Evolutionary conservation across 306 rosid species (phyloP).

Genomic region (Begonia fuchsioides): DNA sequence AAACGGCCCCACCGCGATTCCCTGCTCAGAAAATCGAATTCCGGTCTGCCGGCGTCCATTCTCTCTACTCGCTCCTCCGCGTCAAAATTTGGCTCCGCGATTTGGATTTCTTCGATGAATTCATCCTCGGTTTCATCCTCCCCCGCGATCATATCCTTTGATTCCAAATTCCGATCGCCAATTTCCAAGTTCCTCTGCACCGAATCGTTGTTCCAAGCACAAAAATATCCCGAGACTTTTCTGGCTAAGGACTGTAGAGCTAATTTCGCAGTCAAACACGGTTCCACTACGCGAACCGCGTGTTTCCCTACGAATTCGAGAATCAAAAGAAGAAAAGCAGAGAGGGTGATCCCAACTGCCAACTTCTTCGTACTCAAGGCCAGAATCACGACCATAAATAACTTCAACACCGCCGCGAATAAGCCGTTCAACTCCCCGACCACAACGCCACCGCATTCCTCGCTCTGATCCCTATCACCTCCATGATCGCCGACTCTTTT

Average conservation of each 20-base stretch:
- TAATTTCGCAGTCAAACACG: constrained; percentile 8
- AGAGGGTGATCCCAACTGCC: constrained; percentile 44
- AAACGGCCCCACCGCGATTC: constrained; percentile 5
- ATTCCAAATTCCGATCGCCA: background rate
- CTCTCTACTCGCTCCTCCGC: constrained; percentile 3
- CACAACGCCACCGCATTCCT: background rate
- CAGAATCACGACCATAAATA: constrained; percentile 23
- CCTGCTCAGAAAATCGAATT: constrained; percentile 7
- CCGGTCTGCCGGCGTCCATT: constrained; percentile 1
- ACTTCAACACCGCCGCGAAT: constrained; percentile 13
- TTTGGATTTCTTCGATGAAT: constrained; percentile 24
- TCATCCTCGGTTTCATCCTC: constrained; percentile 5
- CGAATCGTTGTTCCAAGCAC: background rate
- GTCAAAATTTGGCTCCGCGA: constrained; percentile 15
- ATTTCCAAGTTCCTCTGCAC: background rate
- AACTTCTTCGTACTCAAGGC: constrained; percentile 27
- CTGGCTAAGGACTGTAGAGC: constrained; percentile 3
- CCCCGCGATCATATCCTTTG: background rate
- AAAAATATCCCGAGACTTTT: constrained; percentile 4
- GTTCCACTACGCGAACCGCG: constrained; percentile 11
- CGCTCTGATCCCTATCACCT: background rate
- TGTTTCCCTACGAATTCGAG: constrained; percentile 32
- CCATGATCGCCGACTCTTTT: background rate
- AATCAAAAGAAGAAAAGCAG: constrained; percentile 46
- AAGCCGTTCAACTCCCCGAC: constrained; percentile 1